Evolutionary conservation across 345 rosid species (phyloP).

Genomic region (Gossypium raimondii): DNA sequence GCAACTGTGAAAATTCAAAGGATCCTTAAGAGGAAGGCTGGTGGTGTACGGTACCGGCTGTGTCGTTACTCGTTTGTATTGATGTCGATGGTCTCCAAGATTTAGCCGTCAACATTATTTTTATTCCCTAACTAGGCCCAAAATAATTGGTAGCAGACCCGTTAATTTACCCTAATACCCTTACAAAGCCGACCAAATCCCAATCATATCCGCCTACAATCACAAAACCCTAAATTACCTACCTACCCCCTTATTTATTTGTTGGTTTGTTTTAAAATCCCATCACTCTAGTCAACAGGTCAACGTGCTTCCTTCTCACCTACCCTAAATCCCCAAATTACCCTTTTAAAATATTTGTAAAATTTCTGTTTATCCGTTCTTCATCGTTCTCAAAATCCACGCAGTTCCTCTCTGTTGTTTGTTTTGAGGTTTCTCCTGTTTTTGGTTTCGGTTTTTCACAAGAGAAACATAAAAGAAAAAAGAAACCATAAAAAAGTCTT

Average conservation of each 20-base stretch:
- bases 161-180: neutral
- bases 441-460: slow-evolving; percentile 26
- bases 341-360: neutral
- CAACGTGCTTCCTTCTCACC: neutral
- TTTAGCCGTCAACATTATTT: neutral
- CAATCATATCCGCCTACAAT: neutral
- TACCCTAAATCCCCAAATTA: slow-evolving; percentile 22
- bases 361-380: slow-evolving; percentile 4
- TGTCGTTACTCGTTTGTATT: neutral
- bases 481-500: neutral
- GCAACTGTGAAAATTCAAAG: no score
- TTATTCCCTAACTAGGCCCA: neutral
- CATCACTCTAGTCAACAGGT: neutral
- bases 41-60: no score
- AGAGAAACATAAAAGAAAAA: neutral
- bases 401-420: slow-evolving; percentile 19
- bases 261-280: neutral
- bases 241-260: neutral
- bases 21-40: no score
- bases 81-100: neutral
- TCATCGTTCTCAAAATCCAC: slow-evolving; percentile 8
- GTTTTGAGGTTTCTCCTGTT: slow-evolving; percentile 1
- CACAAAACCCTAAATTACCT: neutral
- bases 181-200: neutral
- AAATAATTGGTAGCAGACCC: neutral